These are phyloP conservation scores for Penicillium robsamsonii DNA, from an alignment of 495 filamentous ascomycete genomes.

Conservation along the genomic window DNA sequence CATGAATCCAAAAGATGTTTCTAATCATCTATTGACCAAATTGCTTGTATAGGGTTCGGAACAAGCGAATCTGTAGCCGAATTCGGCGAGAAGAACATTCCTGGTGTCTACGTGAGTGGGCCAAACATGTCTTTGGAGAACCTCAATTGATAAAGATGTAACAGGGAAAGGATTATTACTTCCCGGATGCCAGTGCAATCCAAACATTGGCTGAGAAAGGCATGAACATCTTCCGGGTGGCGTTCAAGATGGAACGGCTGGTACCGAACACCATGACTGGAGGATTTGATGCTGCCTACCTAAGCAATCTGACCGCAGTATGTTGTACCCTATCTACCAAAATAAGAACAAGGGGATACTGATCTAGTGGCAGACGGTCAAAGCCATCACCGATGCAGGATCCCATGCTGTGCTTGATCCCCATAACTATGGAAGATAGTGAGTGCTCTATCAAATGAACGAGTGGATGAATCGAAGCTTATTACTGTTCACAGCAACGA, in stretches of 20 bases:
- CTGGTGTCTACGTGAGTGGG: constrained; percentile 24
- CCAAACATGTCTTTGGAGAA: neutral
- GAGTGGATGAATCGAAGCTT: neutral
- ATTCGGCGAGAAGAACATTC: constrained; percentile 23
- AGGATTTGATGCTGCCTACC: constrained; percentile 37
- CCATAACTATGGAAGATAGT: constrained; percentile 64
- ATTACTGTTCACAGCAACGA: constrained; percentile 47
- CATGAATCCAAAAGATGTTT: neutral
- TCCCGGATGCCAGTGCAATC: constrained; percentile 53
- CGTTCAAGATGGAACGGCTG: constrained; percentile 68
- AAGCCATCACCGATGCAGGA: constrained; percentile 59
- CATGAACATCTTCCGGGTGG: constrained; percentile 68
- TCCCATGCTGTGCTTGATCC: constrained; percentile 65
- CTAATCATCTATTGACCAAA: neutral
- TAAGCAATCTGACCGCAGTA: constrained; percentile 42
- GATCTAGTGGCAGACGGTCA: constrained; percentile 46
- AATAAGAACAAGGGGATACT: neutral
- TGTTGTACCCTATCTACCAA: constrained; percentile 4
- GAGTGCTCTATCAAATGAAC: constrained; percentile 7
- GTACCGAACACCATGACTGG: constrained; percentile 50
- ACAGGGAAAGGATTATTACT: constrained; percentile 56
- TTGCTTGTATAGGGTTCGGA: constrained; percentile 26
- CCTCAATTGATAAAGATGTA: constrained; percentile 24
- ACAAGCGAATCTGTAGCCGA: constrained; percentile 30
- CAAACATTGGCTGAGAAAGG: constrained; percentile 57